These are phyloP conservation scores for Nitzschia sp. DNA, from an alignment of 108 stramenopile species.

Conservation along the genomic window DNA sequence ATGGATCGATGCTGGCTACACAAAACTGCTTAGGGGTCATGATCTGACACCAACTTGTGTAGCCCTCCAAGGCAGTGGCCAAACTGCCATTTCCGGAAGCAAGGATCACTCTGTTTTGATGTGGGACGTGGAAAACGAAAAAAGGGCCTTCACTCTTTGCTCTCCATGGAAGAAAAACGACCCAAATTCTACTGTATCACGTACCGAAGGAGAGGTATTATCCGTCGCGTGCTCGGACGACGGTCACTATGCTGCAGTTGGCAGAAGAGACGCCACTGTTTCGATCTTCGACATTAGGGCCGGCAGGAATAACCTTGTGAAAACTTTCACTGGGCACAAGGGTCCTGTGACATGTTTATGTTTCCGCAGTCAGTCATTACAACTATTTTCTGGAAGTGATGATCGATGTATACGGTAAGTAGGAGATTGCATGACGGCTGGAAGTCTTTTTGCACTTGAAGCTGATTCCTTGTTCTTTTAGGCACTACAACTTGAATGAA, in stretches of 20 bases:
- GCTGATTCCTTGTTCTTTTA: conserved; percentile 8
- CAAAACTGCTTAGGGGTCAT: conserved; percentile 68
- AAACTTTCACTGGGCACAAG: conserved; percentile 85
- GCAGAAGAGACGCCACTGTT: conserved; percentile 87
- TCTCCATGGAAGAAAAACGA: conserved; percentile 45
- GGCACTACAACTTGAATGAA: conserved; percentile 86
- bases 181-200: conserved; percentile 21
- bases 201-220: conserved; percentile 85
- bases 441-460: not conserved
- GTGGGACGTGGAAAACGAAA: conserved; percentile 90
- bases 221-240: conserved; percentile 91
- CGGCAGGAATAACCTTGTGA: conserved; percentile 52
- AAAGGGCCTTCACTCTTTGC: conserved; percentile 32
- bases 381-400: conserved; percentile 90
- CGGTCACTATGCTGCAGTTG: conserved; percentile 89
- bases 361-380: conserved; percentile 83
- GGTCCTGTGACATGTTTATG: conserved; percentile 77
- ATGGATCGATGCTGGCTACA: conserved; percentile 54
- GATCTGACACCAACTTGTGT: conserved; percentile 90
- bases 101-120: conserved; percentile 94
- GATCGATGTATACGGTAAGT: conserved; percentile 85
- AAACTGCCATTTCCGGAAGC: conserved; percentile 77
- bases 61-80: conserved; percentile 59
- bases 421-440: not conserved
- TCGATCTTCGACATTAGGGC: conserved; percentile 82